Evolutionary conservation across 2,329 filamentous ascomycete species (phyloP).

Genomic region (Ceratocystis cubensis): DNA sequence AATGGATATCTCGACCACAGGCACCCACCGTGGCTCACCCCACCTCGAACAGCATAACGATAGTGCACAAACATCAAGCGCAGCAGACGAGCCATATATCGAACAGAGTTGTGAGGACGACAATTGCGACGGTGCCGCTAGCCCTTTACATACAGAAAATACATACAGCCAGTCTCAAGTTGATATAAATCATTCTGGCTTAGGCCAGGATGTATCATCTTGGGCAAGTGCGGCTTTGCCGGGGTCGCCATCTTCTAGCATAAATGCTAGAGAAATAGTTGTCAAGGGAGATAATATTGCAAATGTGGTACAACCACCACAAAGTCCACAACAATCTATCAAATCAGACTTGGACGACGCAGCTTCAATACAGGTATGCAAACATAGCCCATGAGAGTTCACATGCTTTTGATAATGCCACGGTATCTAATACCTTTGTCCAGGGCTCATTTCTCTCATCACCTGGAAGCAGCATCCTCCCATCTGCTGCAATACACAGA

Average conservation of each 20-base stretch:
- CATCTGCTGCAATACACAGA: constrained; percentile 54
- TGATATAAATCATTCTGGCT: neutral
- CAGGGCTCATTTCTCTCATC: constrained; percentile 52
- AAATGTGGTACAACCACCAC: constrained; percentile 32
- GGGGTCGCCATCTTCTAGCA: neutral
- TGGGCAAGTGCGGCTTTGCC: neutral
- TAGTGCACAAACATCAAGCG: neutral
- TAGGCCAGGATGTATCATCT: neutral
- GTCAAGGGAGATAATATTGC: neutral
- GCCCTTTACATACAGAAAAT: constrained; percentile 24
- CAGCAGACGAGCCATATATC: neutral
- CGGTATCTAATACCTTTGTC: neutral
- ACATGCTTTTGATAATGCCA: neutral
- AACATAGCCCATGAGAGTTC: constrained; percentile 25
- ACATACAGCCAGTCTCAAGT: constrained; percentile 26
- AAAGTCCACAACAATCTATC: constrained; percentile 56
- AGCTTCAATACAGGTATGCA: constrained; percentile 63
- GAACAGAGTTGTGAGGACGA: neutral
- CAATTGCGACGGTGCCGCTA: neutral
- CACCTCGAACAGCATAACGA: neutral
- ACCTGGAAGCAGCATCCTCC: constrained; percentile 61
- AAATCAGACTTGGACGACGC: constrained; percentile 71
- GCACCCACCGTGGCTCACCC: neutral
- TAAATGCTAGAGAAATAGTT: neutral
- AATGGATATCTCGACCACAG: neutral